Evolutionary conservation across 2,329 filamentous ascomycete genomes (phyloP).

Genomic region (Calonectria honghensis): DNA sequence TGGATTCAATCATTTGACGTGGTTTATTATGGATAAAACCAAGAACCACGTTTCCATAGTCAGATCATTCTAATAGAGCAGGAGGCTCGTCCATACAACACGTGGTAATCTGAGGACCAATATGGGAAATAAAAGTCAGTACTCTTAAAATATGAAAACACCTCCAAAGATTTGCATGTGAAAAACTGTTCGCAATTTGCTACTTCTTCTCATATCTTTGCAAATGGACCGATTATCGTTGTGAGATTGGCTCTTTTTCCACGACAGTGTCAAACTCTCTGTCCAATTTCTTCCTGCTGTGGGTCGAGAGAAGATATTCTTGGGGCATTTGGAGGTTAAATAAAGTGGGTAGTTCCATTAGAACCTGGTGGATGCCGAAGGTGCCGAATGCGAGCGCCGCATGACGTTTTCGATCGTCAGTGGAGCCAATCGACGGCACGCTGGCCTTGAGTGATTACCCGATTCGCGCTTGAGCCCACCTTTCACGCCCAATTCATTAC

Average conservation of each 20-base stretch:
- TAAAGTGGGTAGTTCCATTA: neutral
- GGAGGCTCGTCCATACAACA: neutral
- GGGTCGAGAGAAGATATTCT: too few species aligned
- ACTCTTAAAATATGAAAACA: neutral
- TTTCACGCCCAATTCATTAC: neutral
- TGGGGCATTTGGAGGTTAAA: too few species aligned
- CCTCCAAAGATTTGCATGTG: neutral
- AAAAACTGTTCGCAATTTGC: neutral
- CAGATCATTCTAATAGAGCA: too few species aligned
- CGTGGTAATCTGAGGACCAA: neutral
- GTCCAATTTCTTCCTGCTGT: too few species aligned
- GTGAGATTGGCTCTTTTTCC: neutral
- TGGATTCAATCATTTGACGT: neutral
- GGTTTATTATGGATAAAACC: neutral
- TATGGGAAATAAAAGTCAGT: neutral
- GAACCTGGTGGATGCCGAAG: slow-evolving; percentile 1
- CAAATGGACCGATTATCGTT: too few species aligned
- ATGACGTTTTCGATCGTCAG: slow-evolving; percentile 19
- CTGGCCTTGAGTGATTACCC: neutral
- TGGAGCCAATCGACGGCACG: neutral
- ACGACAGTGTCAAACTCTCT: neutral
- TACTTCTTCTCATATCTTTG: too few species aligned
- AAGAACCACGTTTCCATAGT: too few species aligned
- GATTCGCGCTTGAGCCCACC: neutral
- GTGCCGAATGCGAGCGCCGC: neutral